These are phyloP conservation scores for Eimeria necatrix DNA, from an alignment of 169 alveolate species.

Conservation along the genomic window DNA sequence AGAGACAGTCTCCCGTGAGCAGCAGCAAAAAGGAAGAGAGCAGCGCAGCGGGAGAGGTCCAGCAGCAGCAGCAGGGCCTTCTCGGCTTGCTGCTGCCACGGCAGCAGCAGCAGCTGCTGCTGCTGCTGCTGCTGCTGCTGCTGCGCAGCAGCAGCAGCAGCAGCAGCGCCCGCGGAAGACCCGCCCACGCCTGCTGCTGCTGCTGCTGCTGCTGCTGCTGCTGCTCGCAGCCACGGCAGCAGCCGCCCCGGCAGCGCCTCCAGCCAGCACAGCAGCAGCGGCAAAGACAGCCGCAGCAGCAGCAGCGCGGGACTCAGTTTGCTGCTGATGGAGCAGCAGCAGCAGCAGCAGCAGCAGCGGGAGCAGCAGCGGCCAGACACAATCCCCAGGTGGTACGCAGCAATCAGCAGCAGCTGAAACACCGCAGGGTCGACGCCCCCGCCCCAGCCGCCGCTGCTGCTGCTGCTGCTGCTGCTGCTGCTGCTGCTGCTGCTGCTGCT, in stretches of 20 bases:
- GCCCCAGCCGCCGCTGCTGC: not conserved
- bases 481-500: not conserved
- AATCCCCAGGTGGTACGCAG: conserved; percentile 59
- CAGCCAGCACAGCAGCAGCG: conserved; percentile 63
- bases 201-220: conserved; percentile 12
- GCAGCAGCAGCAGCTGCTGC: conserved; percentile 22
- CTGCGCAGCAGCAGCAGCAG: not conserved
- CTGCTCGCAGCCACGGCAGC: conserved; percentile 10
- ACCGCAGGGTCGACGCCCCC: conserved; percentile 39
- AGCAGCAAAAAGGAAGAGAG: conserved; percentile 40
- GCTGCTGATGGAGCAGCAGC: conserved; percentile 37
- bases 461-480: not conserved
- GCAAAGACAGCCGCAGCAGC: conserved; percentile 51
- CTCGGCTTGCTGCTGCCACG: not conserved
- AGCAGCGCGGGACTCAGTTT: conserved; percentile 39
- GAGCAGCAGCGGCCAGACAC: conserved; percentile 69
- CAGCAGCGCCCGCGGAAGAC: not conserved
- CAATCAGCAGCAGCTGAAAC: conserved; percentile 72
- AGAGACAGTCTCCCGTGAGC: conserved; percentile 71
- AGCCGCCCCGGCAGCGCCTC: conserved; percentile 31
- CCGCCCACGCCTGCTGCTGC: not conserved
- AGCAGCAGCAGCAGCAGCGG: conserved; percentile 68
- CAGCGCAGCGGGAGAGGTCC: conserved; percentile 52
- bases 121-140: conserved; percentile 26
- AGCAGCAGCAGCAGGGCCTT: conserved; percentile 17